A percentile compares a stretch with the other conserved stretches of the same genome.
Evolutionary conservation across 805 yeast species (phyloP).

Genomic region (Yarrowia hollandica): DNA sequence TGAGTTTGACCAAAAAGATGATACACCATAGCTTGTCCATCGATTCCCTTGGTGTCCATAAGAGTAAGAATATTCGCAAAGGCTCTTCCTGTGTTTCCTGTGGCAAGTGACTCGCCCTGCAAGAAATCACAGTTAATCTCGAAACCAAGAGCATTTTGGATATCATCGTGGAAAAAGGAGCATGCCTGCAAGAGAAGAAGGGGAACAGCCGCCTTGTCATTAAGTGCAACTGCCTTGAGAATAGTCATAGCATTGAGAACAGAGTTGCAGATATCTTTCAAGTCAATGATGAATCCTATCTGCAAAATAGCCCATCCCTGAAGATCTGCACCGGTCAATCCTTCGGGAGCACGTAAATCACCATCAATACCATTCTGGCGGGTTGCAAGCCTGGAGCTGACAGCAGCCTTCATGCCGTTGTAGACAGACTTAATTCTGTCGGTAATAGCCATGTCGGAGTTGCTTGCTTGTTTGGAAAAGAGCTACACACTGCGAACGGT

Average conservation of each 20-base stretch:
- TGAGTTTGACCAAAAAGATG: constrained; percentile 49
- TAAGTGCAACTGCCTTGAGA: background rate
- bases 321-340: too few species aligned
- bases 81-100: constrained; percentile 34
- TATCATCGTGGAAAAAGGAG: background rate
- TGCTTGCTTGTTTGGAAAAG: too few species aligned
- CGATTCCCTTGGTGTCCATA: constrained; percentile 54
- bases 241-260: background rate
- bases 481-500: too few species aligned
- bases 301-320: too few species aligned
- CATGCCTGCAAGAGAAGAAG: background rate
- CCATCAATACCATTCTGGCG: too few species aligned
- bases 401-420: too few species aligned
- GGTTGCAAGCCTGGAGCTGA: too few species aligned
- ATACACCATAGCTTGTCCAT: constrained; percentile 60
- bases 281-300: too few species aligned
- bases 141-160: background rate
- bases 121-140: background rate
- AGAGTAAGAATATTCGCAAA: constrained; percentile 52
- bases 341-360: too few species aligned
- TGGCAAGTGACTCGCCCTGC: background rate
- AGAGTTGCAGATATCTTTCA: background rate
- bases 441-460: too few species aligned
- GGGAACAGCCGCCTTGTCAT: background rate
- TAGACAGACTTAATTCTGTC: too few species aligned